These are phyloP conservation scores for Amylocystis lapponica DNA, from an alignment of 768 basidiomycete species.

Conservation along the genomic window DNA sequence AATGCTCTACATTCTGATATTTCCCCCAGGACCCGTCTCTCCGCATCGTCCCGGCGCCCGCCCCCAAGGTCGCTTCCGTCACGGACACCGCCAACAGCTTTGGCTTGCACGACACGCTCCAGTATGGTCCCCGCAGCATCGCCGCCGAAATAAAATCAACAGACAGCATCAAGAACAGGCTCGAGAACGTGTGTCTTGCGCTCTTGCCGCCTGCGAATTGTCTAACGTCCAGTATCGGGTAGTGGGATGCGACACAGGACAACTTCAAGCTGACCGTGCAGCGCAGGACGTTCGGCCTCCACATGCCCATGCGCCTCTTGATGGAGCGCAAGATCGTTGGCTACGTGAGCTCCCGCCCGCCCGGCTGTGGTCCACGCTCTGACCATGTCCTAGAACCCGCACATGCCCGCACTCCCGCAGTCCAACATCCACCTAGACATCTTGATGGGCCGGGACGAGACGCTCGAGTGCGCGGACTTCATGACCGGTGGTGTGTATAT, in stretches of 20 bases:
- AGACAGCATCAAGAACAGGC: conserved; percentile 54
- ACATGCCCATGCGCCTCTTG: conserved; percentile 80
- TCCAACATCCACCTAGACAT: conserved; percentile 90
- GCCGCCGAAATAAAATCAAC: conserved; percentile 66
- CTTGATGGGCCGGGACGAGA: conserved; percentile 88
- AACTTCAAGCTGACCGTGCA: conserved; percentile 80
- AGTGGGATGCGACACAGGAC: conserved; percentile 97
- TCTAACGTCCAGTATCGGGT: not conserved
- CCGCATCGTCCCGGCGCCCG: conserved; percentile 54
- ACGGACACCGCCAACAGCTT: conserved; percentile 64
- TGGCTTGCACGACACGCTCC: conserved; percentile 85
- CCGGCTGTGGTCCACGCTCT: no score
- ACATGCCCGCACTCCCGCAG: conserved; percentile 56
- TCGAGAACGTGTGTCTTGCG: conserved; percentile 61
- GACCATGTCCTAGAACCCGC: conserved; percentile 45
- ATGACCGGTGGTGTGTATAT: conserved; percentile 38
- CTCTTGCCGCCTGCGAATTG: not conserved
- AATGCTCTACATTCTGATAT: not conserved
- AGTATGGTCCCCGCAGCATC: conserved; percentile 78
- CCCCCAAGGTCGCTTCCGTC: conserved; percentile 56
- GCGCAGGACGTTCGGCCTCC: conserved; percentile 79
- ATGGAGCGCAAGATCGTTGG: conserved; percentile 93
- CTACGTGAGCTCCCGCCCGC: conserved; percentile 42
- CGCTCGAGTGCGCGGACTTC: conserved; percentile 70
- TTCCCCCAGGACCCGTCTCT: conserved; percentile 31